Evolutionary conservation across 306 rosid genomes (phyloP).

Genomic region (Lotus japonicus): DNA sequence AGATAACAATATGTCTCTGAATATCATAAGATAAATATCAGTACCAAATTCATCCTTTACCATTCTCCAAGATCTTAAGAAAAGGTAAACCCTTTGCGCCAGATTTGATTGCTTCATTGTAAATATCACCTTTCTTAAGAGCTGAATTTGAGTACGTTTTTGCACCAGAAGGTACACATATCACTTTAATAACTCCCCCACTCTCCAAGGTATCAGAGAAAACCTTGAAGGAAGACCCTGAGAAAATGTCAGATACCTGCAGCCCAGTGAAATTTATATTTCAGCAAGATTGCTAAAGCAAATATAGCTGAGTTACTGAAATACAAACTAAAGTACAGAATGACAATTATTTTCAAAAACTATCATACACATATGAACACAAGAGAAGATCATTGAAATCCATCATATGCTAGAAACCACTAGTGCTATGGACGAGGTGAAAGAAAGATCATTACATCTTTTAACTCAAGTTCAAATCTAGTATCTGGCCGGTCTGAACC

Average conservation of each 20-base stretch:
- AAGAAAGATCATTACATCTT: slow-evolving; percentile 60
- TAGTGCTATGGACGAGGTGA: background rate
- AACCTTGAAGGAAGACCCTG: slow-evolving; percentile 73
- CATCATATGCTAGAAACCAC: slow-evolving; percentile 4
- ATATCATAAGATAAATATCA: background rate
- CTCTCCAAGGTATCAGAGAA: slow-evolving; percentile 69
- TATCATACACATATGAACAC: background rate
- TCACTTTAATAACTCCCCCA: slow-evolving; percentile 73
- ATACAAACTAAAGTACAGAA: slow-evolving; percentile 10
- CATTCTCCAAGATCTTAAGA: slow-evolving; percentile 75
- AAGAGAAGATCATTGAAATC: background rate
- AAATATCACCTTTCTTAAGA: slow-evolving; percentile 83
- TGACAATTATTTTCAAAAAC: background rate
- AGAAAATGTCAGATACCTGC: slow-evolving; percentile 81
- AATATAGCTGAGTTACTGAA: background rate
- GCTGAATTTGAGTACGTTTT: slow-evolving; percentile 80
- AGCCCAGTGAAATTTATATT: slow-evolving; percentile 7
- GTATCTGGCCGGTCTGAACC: slow-evolving; percentile 90
- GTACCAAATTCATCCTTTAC: slow-evolving; percentile 31
- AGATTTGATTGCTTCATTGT: slow-evolving; percentile 63
- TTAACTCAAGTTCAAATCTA: slow-evolving; percentile 83
- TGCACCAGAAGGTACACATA: slow-evolving; percentile 74
- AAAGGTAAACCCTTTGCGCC: slow-evolving; percentile 95
- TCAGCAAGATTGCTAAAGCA: slow-evolving; percentile 12
- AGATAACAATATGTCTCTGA: background rate